Base-by-base conservation (phyloP, 805 yeast genomes). In the Yamadazyma laniorum region DNA sequence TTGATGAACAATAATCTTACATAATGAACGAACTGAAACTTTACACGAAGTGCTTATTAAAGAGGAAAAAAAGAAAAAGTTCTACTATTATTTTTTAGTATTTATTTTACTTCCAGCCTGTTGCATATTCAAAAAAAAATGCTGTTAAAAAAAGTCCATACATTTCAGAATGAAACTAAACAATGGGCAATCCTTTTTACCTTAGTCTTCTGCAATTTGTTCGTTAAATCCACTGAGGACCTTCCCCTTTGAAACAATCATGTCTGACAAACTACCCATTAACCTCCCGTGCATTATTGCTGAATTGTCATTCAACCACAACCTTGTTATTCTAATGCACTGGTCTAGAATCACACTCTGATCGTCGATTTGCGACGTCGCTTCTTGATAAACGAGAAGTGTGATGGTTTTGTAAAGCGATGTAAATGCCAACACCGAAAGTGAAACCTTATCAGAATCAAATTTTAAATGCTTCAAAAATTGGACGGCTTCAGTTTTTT, bases 341-440 rank as follows among this genome's bases (percentile, higher is more conserved):
- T 47, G 44, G 41, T 65, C 72, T 34, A 65, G 49, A 6, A 47
- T 37, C 15, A 50, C 57, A 41, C 45, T 12, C 43, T 35, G 29
- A 17, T 15, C 18, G 6, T 27, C 37, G 3, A 22, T n/a, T 18
- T 42, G 32, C 7, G 58, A 28, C 14, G 12, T 12, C 6, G 19
- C 15, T n/a, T 37, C 33, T 22, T 32, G 14, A 11, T 14, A 16
- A 12, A 32, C 27, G 4, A 37, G 11, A 18, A 37, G 18, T 11
- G 27, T 27, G 53, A 49, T 32, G 12, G 32, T 9, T 19, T 50
- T 59, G 11, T 61, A 47, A 29, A 67, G 44, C 12, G 61, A 42
- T 1, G 72, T 59, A 42, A 67, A 63, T 23, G 65, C 51, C 21
- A 67, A 50, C 9, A 63, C 43, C 19, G 61, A 53, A 35, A 67